Evolutionary conservation across 2,329 filamentous ascomycete species (phyloP).

Genomic region (Trichoderma citrinoviride): DNA sequence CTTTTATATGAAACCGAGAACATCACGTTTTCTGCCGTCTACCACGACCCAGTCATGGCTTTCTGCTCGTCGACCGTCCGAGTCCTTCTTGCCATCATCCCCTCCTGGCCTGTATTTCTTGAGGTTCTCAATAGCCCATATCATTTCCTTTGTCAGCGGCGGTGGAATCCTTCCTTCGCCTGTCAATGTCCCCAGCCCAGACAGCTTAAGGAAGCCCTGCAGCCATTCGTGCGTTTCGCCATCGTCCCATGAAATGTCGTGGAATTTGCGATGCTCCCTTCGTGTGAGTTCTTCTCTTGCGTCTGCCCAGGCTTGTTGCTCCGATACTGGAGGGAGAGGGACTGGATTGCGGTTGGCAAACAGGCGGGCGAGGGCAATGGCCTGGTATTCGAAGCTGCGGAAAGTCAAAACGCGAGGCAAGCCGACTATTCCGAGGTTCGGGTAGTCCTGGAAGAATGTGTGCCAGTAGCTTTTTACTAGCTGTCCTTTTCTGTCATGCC

Average conservation of each 20-base stretch:
- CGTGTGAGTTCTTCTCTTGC: conserved; percentile 34
- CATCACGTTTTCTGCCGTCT: conserved; percentile 3
- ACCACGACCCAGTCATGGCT: conserved; percentile 7
- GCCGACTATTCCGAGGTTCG: conserved; percentile 51
- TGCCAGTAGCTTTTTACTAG: conserved; percentile 50
- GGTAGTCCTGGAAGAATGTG: conserved; percentile 49
- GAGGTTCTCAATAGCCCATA: conserved; percentile 49
- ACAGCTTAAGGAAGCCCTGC: conserved; percentile 44
- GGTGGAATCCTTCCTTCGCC: conserved; percentile 50
- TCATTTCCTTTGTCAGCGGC: conserved; percentile 40
- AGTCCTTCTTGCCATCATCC: background rate
- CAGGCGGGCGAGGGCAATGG: conserved; percentile 50
- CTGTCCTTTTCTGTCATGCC: conserved; percentile 47
- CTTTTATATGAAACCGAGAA: conserved; percentile 16
- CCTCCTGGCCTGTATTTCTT: conserved; percentile 40
- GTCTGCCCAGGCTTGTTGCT: conserved; percentile 48
- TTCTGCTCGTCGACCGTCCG: background rate
- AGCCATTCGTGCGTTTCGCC: conserved; percentile 52
- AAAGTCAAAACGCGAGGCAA: conserved; percentile 52
- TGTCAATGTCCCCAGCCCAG: conserved; percentile 47
- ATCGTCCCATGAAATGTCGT: conserved; percentile 52
- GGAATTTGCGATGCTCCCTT: conserved; percentile 44
- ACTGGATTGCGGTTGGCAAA: conserved; percentile 43
- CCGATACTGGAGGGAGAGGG: conserved; percentile 38
- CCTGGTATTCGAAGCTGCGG: conserved; percentile 56